A percentile compares a stretch with the other conserved stretches of the same genome.
These are phyloP conservation scores for Penicillium canariense DNA, from an alignment of 495 filamentous ascomycete species.

Conservation along the genomic window DNA sequence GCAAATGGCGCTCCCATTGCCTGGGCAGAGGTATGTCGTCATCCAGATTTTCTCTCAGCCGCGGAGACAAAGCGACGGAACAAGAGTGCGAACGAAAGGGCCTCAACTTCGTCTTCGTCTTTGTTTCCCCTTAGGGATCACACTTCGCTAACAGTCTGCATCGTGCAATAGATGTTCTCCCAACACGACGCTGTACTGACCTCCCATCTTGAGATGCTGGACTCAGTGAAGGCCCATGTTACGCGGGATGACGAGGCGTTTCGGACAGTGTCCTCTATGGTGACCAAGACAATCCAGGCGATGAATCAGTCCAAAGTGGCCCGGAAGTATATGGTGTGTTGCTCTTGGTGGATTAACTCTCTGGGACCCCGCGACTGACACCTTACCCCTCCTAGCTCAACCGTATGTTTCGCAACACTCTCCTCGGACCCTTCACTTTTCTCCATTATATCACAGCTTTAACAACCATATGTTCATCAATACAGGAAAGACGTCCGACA, in stretches of 20 bases:
- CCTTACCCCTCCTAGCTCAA: slow-evolving; percentile 11
- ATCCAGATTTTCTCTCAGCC: background rate
- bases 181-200: slow-evolving; percentile 35
- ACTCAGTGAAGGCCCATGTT: slow-evolving; percentile 25
- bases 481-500: slow-evolving; percentile 4
- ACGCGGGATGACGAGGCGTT: slow-evolving; percentile 23
- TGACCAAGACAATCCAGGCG: slow-evolving; percentile 37
- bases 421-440: background rate
- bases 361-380: slow-evolving; percentile 1
- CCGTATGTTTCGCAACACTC: slow-evolving; percentile 19
- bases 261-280: slow-evolving; percentile 33
- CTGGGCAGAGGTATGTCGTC: slow-evolving; percentile 26
- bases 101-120: background rate
- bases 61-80: background rate
- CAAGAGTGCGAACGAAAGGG: background rate
- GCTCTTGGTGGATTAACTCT: background rate
- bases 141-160: background rate
- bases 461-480: background rate
- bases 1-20: slow-evolving; percentile 9
- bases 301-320: slow-evolving; percentile 35
- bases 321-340: slow-evolving; percentile 36
- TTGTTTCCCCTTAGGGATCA: background rate
- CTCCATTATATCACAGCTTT: too few relatives aligned
- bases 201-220: slow-evolving; percentile 37
- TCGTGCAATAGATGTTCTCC: slow-evolving; percentile 28